A percentile compares a stretch with the other conserved stretches of the same genome.
Conservation (phyloP, 345 rosid species). For the Brassica nigra region DNA sequence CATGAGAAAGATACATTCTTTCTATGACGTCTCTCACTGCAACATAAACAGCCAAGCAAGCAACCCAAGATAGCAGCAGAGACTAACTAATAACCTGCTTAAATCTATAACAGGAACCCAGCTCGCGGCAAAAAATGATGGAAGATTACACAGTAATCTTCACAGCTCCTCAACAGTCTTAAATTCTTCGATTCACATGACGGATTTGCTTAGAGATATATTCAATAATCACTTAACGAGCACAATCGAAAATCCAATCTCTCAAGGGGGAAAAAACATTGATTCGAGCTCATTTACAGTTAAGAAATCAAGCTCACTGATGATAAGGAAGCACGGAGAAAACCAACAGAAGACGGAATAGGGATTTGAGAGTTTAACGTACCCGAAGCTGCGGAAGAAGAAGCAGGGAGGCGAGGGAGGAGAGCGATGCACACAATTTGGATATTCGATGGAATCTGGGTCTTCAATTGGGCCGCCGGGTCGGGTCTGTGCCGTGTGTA, state of each 20-base stretch:
- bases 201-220: no score
- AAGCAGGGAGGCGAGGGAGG: not conserved
- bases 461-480: slow-evolving; percentile 25
- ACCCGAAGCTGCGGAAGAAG: slow-evolving; percentile 29
- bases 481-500: not conserved
- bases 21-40: not conserved
- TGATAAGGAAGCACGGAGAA: not conserved
- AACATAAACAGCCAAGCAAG: slow-evolving; percentile 10
- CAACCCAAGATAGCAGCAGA: not conserved
- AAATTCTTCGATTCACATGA: no score
- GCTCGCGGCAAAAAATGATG: not conserved
- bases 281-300: slow-evolving; percentile 5
- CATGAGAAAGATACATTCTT: not conserved
- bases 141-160: not conserved
- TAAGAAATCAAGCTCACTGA: not conserved
- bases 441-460: slow-evolving; percentile 20
- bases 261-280: not conserved
- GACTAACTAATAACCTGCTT: not conserved
- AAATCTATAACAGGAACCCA: not conserved
- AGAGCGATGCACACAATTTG: slow-evolving; percentile 4
- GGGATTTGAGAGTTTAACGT: slow-evolving; percentile 3
- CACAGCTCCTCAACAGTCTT: not conserved
- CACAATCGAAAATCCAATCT: slow-evolving; percentile 5
- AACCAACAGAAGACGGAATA: not conserved
- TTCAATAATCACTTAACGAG: not conserved